These are phyloP conservation scores for Blastomyces emzantsi DNA, from an alignment of 2,329 filamentous ascomycete species.

Conservation along the genomic window DNA sequence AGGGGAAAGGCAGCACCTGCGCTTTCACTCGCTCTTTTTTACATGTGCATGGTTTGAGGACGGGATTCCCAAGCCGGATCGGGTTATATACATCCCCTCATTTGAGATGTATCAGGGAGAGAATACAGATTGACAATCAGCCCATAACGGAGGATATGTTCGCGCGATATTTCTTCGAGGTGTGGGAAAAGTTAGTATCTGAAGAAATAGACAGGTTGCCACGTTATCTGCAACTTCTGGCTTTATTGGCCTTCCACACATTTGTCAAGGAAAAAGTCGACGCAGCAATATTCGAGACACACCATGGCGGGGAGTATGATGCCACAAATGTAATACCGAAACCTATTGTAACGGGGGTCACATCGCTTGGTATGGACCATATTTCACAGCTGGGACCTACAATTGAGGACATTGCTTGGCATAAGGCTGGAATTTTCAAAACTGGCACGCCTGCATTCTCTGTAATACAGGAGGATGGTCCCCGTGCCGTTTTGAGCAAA, in stretches of 20 bases:
- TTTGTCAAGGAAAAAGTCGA: constrained; percentile 57
- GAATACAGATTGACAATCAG: constrained; percentile 30
- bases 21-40: constrained; percentile 59
- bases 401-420: constrained; percentile 60
- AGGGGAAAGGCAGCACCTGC: constrained; percentile 66
- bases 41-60: constrained; percentile 26
- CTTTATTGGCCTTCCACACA: constrained; percentile 56
- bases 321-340: constrained; percentile 56
- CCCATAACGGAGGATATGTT: constrained; percentile 23
- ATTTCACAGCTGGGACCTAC: constrained; percentile 54
- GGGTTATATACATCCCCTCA: constrained; percentile 25
- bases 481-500: constrained; percentile 39
- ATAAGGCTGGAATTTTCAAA: constrained; percentile 66
- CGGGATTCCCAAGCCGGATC: constrained; percentile 21
- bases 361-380: constrained; percentile 61
- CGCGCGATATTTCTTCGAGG: constrained; percentile 25
- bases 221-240: constrained; percentile 48
- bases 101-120: constrained; percentile 26
- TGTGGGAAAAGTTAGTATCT: constrained; percentile 29
- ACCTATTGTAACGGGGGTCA: constrained; percentile 53
- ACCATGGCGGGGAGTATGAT: constrained; percentile 59
- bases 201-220: constrained; percentile 21
- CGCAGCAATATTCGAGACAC: constrained; percentile 56
- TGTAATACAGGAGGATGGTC: constrained; percentile 43
- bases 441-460: constrained; percentile 50